These are phyloP conservation scores for Ophiocordyceps unilateralis DNA, from an alignment of 2,329 filamentous ascomycete species.

Conservation along the genomic window DNA sequence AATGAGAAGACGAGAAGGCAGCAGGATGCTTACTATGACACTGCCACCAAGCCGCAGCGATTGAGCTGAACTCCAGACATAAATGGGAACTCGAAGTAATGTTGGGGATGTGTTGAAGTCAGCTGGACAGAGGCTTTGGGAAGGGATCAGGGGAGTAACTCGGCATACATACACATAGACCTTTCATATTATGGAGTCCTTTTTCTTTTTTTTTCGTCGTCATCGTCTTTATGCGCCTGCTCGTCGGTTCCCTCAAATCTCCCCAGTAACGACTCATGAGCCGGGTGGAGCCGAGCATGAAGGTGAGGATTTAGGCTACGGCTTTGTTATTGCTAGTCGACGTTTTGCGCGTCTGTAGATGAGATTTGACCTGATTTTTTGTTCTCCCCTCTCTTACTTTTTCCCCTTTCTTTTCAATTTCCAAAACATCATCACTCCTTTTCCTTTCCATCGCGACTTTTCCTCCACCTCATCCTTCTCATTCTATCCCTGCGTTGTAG, in stretches of 20 bases:
- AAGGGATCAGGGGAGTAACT: not conserved
- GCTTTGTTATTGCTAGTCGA: not conserved
- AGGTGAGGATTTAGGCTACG: not conserved
- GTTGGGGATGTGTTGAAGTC: not conserved
- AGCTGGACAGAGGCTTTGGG: not conserved
- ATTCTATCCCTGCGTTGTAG: not conserved
- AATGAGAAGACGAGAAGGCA: no score
- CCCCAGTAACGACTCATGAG: not conserved
- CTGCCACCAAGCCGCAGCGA: no score
- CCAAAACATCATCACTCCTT: not conserved
- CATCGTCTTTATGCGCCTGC: not conserved
- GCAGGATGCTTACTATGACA: no score
- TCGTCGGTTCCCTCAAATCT: not conserved
- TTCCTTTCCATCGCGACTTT: not conserved
- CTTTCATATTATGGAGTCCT: not conserved
- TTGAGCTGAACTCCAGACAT: conserved; percentile 11
- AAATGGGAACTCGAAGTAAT: no score
- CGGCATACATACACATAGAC: not conserved
- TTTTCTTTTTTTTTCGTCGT: not conserved
- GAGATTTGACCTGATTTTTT: not conserved
- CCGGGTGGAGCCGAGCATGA: not conserved
- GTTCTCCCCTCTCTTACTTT: not conserved
- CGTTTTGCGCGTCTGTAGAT: not conserved
- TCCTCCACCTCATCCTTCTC: not conserved
- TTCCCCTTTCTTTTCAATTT: no score